Evolutionary conservation across 2,329 filamentous ascomycete genomes (phyloP).

Genomic region (Metarhizium sp.): DNA sequence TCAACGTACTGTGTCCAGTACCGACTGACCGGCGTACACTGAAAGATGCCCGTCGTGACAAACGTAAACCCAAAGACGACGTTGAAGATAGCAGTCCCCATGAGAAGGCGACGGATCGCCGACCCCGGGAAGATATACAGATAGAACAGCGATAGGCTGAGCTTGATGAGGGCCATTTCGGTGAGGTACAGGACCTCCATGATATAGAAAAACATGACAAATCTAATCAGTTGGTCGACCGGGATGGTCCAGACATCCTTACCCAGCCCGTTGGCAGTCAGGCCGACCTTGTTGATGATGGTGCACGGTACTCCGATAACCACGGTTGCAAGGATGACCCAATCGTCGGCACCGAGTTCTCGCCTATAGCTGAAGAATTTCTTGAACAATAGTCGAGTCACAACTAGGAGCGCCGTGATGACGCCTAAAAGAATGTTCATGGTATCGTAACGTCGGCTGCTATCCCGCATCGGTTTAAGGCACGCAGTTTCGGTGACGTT

Average conservation of each 20-base stretch:
- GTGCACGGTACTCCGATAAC: slow-evolving; percentile 13
- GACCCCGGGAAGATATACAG: slow-evolving; percentile 28
- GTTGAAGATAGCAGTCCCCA: slow-evolving; percentile 22
- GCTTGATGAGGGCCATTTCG: slow-evolving; percentile 25
- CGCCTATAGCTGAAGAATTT: slow-evolving; percentile 18
- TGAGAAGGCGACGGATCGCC: slow-evolving; percentile 20
- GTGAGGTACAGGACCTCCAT: slow-evolving; percentile 23
- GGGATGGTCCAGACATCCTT: slow-evolving; percentile 24
- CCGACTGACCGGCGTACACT: slow-evolving; percentile 29
- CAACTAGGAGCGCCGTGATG: slow-evolving; percentile 10
- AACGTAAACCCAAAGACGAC: slow-evolving; percentile 21
- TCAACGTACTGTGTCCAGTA: slow-evolving; percentile 34
- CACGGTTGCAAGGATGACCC: slow-evolving; percentile 14
- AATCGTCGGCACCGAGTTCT: slow-evolving; percentile 23
- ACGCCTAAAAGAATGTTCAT: slow-evolving; percentile 10
- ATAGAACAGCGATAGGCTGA: slow-evolving; percentile 33
- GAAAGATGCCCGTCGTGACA: slow-evolving; percentile 21
- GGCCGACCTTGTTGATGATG: slow-evolving; percentile 13
- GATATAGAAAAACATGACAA: slow-evolving; percentile 21
- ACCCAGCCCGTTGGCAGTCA: slow-evolving; percentile 20
- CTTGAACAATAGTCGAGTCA: slow-evolving; percentile 12
- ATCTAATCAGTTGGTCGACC: slow-evolving; percentile 12
- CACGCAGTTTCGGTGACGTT: slow-evolving; percentile 4
- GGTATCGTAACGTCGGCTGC: not conserved
- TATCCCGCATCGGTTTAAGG: slow-evolving; percentile 2